Percentiles rank a stretch among this genome's conserved stretches.
These are phyloP conservation scores for Clonostachys sp. DNA, from an alignment of 2,329 filamentous ascomycete species.

Conservation along the genomic window DNA sequence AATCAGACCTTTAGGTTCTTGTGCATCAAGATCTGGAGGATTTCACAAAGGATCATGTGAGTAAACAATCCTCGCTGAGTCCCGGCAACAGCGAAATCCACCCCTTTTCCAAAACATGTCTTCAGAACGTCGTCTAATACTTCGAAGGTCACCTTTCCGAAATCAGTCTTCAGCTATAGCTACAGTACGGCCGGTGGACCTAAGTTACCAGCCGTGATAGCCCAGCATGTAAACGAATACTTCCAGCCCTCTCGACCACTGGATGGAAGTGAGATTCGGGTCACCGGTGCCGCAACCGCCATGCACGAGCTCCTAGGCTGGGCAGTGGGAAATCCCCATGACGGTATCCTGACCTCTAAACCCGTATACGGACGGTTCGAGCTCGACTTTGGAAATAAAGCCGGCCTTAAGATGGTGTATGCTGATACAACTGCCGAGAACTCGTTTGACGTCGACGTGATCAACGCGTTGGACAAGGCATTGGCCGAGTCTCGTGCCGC, in stretches of 20 bases:
- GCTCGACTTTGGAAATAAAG: conserved; percentile 37
- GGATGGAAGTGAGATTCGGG: conserved; percentile 20
- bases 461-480: conserved; percentile 39
- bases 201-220: conserved; percentile 22
- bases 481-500: conserved; percentile 21
- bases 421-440: conserved; percentile 34
- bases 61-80: background rate
- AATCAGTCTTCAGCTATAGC: conserved; percentile 25
- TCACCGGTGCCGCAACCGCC: conserved; percentile 26
- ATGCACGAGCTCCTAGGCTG: conserved; percentile 33
- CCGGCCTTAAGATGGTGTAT: conserved; percentile 36
- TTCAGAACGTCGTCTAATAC: no score
- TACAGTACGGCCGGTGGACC: conserved; percentile 26
- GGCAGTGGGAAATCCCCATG: conserved; percentile 27
- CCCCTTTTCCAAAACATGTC: no score
- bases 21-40: conserved; percentile 28
- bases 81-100: background rate
- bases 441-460: conserved; percentile 34
- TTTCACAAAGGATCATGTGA: conserved; percentile 22
- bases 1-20: conserved; percentile 18
- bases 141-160: no score
- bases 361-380: conserved; percentile 45
- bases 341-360: conserved; percentile 30
- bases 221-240: conserved; percentile 29
- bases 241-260: conserved; percentile 22